These are phyloP conservation scores for Scleroderma bovista DNA, from an alignment of 768 basidiomycete genomes.

Conservation along the genomic window DNA sequence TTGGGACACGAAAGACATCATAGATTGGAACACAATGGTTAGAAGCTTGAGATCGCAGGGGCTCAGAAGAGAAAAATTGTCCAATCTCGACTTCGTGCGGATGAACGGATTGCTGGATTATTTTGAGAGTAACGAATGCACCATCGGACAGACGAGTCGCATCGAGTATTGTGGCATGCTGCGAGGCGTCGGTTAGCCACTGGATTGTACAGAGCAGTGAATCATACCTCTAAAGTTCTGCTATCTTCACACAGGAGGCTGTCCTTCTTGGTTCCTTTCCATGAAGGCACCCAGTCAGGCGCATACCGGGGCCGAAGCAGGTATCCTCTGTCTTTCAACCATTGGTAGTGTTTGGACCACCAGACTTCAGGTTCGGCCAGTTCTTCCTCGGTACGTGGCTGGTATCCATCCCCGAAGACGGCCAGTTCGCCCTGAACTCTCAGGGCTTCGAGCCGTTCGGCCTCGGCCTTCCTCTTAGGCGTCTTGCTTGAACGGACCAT, in stretches of 20 bases:
- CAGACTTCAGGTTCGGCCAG: too few species aligned
- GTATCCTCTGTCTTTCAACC: background rate
- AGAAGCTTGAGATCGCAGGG: background rate
- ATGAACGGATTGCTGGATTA: slow-evolving; percentile 4
- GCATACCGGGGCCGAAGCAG: background rate
- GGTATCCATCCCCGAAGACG: too few species aligned
- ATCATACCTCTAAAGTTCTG: too few species aligned
- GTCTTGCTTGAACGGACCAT: too few species aligned
- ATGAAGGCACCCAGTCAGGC: slow-evolving; percentile 1
- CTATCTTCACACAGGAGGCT: too few species aligned
- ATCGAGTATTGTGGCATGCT: slow-evolving; percentile 17
- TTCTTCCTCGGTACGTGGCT: too few species aligned
- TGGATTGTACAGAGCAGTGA: too few species aligned
- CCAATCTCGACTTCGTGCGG: slow-evolving; percentile 29
- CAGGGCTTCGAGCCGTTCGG: too few species aligned
- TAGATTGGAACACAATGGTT: slow-evolving; percentile 35
- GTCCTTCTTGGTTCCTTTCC: background rate
- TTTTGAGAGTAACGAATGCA: slow-evolving; percentile 27
- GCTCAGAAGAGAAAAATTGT: slow-evolving; percentile 10
- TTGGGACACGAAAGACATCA: slow-evolving; percentile 16
- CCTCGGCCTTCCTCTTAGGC: too few species aligned
- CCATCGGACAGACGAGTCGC: slow-evolving; percentile 25
- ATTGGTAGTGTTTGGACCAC: background rate
- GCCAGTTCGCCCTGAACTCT: too few species aligned
- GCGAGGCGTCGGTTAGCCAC: too few species aligned